These are phyloP conservation scores for Eustoma russellianum DNA, from an alignment of 257 asterid species.

Conservation along the genomic window DNA sequence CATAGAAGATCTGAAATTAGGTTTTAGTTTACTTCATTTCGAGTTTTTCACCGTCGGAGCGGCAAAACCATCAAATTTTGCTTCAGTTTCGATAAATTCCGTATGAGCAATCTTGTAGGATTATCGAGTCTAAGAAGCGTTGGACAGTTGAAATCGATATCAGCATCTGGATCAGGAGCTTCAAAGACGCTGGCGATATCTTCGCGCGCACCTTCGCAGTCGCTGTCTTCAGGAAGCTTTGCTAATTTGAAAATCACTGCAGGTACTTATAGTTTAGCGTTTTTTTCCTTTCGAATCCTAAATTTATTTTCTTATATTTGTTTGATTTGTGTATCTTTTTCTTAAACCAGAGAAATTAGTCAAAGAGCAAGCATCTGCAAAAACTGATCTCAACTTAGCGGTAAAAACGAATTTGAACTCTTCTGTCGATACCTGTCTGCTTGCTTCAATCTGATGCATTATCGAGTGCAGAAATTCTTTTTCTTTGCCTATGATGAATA, in stretches of 20 bases:
- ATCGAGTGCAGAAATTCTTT: not conserved
- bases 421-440: not conserved
- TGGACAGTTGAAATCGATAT: constrained; percentile 40
- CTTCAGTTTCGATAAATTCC: constrained; percentile 19
- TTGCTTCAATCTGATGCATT: not conserved
- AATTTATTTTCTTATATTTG: not conserved
- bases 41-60: not conserved
- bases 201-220: constrained; percentile 37
- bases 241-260: constrained; percentile 85
- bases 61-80: not conserved
- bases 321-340: not conserved
- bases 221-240: constrained; percentile 63
- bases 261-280: constrained; percentile 23
- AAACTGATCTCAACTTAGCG: constrained; percentile 74
- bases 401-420: constrained; percentile 22
- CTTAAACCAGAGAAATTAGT: constrained; percentile 67
- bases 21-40: not conserved
- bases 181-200: constrained; percentile 34
- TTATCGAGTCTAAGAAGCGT: constrained; percentile 61
- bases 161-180: constrained; percentile 41
- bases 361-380: constrained; percentile 90
- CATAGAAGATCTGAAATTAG: not conserved
- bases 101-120: constrained; percentile 62
- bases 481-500: constrained; percentile 7
- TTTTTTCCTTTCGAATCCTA: not conserved